These are phyloP conservation scores for Polygonum maritimum DNA, from an alignment of 148 eudicot species.

Conservation along the genomic window DNA sequence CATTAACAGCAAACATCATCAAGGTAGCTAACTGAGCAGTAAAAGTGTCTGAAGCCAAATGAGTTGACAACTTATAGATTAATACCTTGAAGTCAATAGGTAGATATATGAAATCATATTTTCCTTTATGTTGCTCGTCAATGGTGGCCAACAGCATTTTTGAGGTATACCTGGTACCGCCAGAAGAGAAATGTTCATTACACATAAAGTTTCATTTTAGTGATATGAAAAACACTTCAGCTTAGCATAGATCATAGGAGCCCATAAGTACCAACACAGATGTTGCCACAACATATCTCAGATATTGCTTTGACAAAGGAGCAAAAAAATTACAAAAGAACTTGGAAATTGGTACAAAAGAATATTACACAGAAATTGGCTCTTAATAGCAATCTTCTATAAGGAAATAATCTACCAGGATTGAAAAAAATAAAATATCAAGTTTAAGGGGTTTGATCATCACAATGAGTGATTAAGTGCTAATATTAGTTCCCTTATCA, in stretches of 20 bases:
- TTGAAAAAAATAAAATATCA: too few relatives aligned
- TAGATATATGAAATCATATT: conserved; percentile 61
- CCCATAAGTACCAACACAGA: neutral
- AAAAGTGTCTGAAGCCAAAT: neutral
- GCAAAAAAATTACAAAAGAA: neutral
- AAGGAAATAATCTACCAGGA: neutral
- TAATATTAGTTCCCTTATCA: neutral
- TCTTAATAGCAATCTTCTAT: neutral
- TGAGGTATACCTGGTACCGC: conserved; percentile 51
- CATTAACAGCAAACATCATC: neutral
- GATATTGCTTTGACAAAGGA: neutral
- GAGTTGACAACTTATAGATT: neutral
- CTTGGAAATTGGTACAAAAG: neutral
- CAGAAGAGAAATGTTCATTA: neutral
- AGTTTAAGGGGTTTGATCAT: neutral
- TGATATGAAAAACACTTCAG: neutral
- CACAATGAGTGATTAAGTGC: neutral
- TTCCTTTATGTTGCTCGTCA: conserved; percentile 61
- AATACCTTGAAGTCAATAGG: conserved; percentile 76
- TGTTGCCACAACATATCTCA: neutral
- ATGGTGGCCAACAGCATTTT: conserved; percentile 69
- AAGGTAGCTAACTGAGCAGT: neutral
- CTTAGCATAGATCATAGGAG: neutral
- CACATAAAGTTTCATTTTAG: neutral
- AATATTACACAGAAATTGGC: neutral